Conservation (phyloP, 2,329 filamentous ascomycete species). For the Fusarium sulawesiense region DNA sequence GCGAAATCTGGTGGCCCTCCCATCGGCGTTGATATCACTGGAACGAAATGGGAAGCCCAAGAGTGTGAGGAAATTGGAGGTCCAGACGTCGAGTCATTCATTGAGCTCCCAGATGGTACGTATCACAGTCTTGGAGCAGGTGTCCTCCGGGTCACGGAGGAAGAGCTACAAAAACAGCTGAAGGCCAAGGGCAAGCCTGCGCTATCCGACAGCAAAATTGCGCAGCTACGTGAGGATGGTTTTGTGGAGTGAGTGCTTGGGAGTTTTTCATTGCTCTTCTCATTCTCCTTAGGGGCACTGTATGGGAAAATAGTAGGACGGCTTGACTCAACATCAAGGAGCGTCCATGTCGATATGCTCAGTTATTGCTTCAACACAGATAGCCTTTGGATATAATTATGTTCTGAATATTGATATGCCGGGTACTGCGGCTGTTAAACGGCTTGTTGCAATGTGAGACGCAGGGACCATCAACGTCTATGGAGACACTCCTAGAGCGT, state of each 20-base stretch:
- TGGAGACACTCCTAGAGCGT: not conserved
- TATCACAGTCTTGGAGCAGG: not conserved
- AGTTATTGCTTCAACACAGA: not conserved
- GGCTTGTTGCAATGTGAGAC: not conserved
- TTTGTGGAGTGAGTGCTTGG: not conserved
- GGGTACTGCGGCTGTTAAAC: not conserved
- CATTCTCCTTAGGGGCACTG: rapidly evolving
- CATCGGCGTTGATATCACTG: not conserved
- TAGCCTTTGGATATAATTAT: not conserved
- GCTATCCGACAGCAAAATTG: not conserved
- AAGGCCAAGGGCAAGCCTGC: not conserved
- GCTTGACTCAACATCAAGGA: not conserved
- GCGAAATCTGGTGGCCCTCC: not conserved
- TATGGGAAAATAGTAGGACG: not conserved
- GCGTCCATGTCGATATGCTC: not conserved
- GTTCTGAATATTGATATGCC: not conserved
- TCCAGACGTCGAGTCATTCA: not conserved
- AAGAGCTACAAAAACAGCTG: not conserved
- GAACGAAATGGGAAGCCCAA: not conserved
- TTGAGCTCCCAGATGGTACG: not conserved
- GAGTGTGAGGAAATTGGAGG: not conserved
- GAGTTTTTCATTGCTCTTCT: rapidly evolving
- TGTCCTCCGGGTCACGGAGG: not conserved
- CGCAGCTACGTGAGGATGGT: not conserved
- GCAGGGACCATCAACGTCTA: not conserved